Evolutionary conservation across 345 rosid genomes (phyloP).

Genomic region (Melastoma malabathricum): DNA sequence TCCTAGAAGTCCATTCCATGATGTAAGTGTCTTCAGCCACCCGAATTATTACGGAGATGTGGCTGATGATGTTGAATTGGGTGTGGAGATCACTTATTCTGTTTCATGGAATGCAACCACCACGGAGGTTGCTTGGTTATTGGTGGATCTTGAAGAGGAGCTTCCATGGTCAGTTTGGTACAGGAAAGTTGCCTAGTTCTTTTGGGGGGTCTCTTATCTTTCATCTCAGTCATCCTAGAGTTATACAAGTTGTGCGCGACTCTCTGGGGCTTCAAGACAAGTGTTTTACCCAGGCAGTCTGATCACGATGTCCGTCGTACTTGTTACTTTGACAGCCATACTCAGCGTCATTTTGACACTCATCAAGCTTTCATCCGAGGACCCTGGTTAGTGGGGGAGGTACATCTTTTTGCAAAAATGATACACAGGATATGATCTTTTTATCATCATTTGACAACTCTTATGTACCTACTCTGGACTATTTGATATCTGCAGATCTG

Average conservation of each 20-base stretch:
- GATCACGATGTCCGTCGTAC: conserved; percentile 40
- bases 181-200: conserved; percentile 49
- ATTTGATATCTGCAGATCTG: conserved; percentile 35
- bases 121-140: conserved; percentile 60
- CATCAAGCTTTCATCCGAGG: conserved; percentile 70
- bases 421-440: too few species aligned
- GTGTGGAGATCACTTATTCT: conserved; percentile 65
- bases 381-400: conserved; percentile 99
- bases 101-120: conserved; percentile 59
- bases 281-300: conserved; percentile 49
- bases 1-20: too few species aligned
- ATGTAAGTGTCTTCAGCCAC: conserved; percentile 48
- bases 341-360: conserved; percentile 60
- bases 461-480: too few species aligned
- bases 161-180: conserved; percentile 56
- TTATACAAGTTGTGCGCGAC: conserved; percentile 47
- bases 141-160: conserved; percentile 74
- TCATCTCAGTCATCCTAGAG: conserved; percentile 57
- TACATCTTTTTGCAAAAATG: conserved; percentile 14
- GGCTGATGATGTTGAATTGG: conserved; percentile 40
- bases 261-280: conserved; percentile 74
- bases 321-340: conserved; percentile 40
- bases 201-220: conserved; percentile 62
- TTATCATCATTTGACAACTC: too few species aligned
- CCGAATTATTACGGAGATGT: conserved; percentile 55